These are phyloP conservation scores for Boletus reticuloceps DNA, from an alignment of 768 basidiomycete genomes.

Conservation along the genomic window DNA sequence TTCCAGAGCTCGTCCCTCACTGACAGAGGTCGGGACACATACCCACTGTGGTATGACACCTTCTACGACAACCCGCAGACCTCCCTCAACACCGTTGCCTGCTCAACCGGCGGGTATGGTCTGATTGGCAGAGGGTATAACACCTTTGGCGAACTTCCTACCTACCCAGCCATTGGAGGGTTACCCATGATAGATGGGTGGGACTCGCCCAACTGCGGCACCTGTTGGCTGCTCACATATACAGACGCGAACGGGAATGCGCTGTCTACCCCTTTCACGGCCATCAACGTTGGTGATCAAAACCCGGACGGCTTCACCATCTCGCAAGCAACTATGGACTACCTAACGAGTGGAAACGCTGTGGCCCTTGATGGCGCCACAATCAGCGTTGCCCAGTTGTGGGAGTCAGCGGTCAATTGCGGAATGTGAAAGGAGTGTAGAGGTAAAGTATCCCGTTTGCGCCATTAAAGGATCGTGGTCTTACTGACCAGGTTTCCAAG, in stretches of 20 bases:
- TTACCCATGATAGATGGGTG: slow-evolving; percentile 48
- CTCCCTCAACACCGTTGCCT: slow-evolving; percentile 45
- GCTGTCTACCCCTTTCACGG: slow-evolving; percentile 46
- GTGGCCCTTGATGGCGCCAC: slow-evolving; percentile 24
- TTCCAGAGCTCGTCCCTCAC: neutral
- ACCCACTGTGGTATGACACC: slow-evolving; percentile 44
- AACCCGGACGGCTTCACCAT: slow-evolving; percentile 33
- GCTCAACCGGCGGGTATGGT: slow-evolving; percentile 50
- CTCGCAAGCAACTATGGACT: slow-evolving; percentile 34
- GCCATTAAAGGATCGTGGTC: no score
- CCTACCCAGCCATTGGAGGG: slow-evolving; percentile 51
- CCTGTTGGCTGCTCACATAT: slow-evolving; percentile 59
- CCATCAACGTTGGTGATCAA: slow-evolving; percentile 45
- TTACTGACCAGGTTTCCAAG: no score
- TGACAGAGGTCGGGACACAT: neutral
- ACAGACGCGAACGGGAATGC: slow-evolving; percentile 25
- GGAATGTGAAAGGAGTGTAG: neutral
- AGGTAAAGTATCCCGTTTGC: no score
- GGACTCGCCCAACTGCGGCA: slow-evolving; percentile 54
- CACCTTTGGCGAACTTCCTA: neutral
- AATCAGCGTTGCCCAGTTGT: slow-evolving; percentile 22
- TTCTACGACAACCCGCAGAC: slow-evolving; percentile 44
- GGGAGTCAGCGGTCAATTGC: slow-evolving; percentile 1
- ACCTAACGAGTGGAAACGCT: slow-evolving; percentile 31
- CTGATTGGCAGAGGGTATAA: neutral